Percentiles rank a stretch among this genome's conserved stretches.
These are phyloP conservation scores for Curvularia spicifera DNA, from an alignment of 2,329 filamentous ascomycete species.

Conservation along the genomic window DNA sequence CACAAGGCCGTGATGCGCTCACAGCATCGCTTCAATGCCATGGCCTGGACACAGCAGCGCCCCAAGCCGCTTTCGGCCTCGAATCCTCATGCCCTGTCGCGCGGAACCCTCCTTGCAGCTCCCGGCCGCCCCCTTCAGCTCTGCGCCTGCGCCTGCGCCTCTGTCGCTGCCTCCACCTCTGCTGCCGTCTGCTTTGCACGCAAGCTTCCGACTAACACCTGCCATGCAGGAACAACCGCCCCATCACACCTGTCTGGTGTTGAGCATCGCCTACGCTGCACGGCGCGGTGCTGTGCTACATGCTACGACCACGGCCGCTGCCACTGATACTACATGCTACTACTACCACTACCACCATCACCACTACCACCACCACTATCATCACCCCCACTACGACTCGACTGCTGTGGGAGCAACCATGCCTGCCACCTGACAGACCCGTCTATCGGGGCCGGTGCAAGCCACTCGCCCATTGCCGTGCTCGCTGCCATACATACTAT, in stretches of 20 bases:
- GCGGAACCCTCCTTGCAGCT: no score
- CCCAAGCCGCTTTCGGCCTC: neutral
- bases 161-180: no score
- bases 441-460: slow-evolving; percentile 28
- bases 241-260: slow-evolving; percentile 17
- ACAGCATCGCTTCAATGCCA: slow-evolving; percentile 14
- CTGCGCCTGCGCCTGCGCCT: slow-evolving; percentile 3
- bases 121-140: slow-evolving; percentile 8
- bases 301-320: slow-evolving; percentile 20
- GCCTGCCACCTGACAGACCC: slow-evolving; percentile 32
- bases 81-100: neutral
- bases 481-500: slow-evolving; percentile 16
- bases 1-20: slow-evolving; percentile 23
- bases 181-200: slow-evolving; percentile 4
- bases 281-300: slow-evolving; percentile 24
- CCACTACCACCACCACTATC: no score
- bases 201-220: slow-evolving; percentile 30
- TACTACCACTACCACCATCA: no score
- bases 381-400: slow-evolving; percentile 16
- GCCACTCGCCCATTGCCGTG: slow-evolving; percentile 22
- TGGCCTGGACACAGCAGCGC: neutral
- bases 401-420: slow-evolving; percentile 20
- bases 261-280: slow-evolving; percentile 7
- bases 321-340: neutral
- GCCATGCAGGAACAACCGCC: slow-evolving; percentile 36